phyloP scores from a whole-genome alignment of 352 stramenopile species.

The Globisporangium irregulare region DNA sequence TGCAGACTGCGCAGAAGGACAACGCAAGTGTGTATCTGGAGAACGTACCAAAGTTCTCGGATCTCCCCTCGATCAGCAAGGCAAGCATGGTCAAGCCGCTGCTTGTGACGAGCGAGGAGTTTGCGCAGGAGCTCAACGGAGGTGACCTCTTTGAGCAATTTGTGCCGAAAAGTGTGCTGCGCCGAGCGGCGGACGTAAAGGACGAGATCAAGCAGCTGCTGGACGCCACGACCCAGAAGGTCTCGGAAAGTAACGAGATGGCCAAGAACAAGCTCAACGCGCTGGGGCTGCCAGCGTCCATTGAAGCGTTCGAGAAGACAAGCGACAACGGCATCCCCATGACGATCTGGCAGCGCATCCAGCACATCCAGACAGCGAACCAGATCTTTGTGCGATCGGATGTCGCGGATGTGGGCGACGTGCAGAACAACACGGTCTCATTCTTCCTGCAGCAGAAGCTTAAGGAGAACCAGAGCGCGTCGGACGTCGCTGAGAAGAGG shows the following conservation, averaged over 20 bases:
- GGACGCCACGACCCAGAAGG: constrained; percentile 32
- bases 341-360: constrained; percentile 54
- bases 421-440: constrained; percentile 24
- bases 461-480: constrained; percentile 48
- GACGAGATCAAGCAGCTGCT: constrained; percentile 50
- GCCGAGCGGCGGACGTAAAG: constrained; percentile 43
- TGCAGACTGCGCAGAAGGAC: constrained; percentile 66
- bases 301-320: constrained; percentile 75
- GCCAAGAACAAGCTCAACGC: constrained; percentile 48
- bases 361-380: constrained; percentile 38
- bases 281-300: constrained; percentile 69
- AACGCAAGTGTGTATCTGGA: constrained; percentile 83
- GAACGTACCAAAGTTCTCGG: constrained; percentile 56
- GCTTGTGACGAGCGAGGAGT: constrained; percentile 40
- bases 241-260: constrained; percentile 46
- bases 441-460: constrained; percentile 47
- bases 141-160: constrained; percentile 73
- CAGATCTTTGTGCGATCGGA: constrained; percentile 19
- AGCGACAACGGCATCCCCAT: constrained; percentile 52
- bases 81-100: constrained; percentile 68
- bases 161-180: constrained; percentile 51
- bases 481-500: constrained; percentile 54
- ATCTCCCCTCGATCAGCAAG: constrained; percentile 56
- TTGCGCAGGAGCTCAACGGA: constrained; percentile 48
- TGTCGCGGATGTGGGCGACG: neutral